Evolutionary conservation across 73 alveolate species (phyloP).

Genomic region (Paramecium tetraurelia): DNA sequence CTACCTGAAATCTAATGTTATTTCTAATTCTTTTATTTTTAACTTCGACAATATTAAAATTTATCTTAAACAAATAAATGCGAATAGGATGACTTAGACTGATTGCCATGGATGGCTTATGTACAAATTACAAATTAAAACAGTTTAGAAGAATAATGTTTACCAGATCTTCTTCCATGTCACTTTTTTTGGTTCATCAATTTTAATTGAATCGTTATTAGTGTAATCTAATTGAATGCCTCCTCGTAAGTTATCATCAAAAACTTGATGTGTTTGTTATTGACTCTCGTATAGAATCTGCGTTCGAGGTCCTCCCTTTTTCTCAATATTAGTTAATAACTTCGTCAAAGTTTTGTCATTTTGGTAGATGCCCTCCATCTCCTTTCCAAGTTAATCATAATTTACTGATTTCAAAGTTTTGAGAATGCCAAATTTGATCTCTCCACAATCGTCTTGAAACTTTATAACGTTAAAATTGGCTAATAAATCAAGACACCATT

Average conservation of each 20-base stretch:
- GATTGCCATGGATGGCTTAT: not conserved
- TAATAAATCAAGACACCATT: not conserved
- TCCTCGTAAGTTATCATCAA: not conserved
- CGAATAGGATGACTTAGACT: not conserved
- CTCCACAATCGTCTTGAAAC: conserved; percentile 2
- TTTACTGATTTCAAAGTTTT: not conserved
- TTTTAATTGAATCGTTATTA: not conserved
- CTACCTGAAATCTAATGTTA: not conserved
- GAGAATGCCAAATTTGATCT: not conserved
- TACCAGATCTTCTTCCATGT: not conserved
- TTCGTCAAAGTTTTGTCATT: not conserved
- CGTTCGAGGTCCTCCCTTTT: not conserved
- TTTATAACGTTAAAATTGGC: conserved; percentile 1
- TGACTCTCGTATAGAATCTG: not conserved
- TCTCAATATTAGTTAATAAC: not conserved
- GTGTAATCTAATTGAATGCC: not conserved
- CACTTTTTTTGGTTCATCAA: not conserved
- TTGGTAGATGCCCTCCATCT: not conserved
- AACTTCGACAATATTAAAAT: not conserved
- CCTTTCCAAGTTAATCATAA: not conserved
- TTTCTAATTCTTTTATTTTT: not conserved
- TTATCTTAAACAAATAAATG: not conserved
- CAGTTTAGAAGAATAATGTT: not conserved
- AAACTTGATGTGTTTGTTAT: not conserved
- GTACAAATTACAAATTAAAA: not conserved